Evolutionary conservation across 129 eudicot species (phyloP).

Genomic region (Solidago caesia): DNA sequence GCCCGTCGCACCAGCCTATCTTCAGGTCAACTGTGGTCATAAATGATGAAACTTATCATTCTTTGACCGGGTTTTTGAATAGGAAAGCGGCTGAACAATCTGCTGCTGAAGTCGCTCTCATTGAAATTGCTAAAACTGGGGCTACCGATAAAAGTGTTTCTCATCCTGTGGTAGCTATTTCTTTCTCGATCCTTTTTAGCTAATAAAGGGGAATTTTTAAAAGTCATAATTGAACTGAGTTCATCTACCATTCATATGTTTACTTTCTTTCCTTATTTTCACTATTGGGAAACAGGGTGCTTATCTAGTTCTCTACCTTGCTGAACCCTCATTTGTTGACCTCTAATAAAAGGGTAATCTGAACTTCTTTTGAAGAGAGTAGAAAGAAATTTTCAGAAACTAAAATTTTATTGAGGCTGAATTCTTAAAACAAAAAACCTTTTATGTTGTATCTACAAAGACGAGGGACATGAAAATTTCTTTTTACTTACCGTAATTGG

Average conservation of each 20-base stretch:
- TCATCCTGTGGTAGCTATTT: constrained; percentile 77
- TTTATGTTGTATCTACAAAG: too few species aligned
- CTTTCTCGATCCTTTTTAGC: constrained; percentile 2
- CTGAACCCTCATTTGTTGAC: too few species aligned
- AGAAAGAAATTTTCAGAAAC: too few species aligned
- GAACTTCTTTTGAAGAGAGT: too few species aligned
- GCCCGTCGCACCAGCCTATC: constrained; percentile 95
- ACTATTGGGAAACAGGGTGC: too few species aligned
- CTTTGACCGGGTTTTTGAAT: constrained; percentile 78
- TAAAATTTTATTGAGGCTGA: too few species aligned
- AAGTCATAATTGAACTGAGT: neutral
- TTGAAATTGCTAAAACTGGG: constrained; percentile 61
- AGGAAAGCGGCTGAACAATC: constrained; percentile 97
- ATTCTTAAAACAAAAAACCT: too few species aligned
- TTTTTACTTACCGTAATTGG: neutral
- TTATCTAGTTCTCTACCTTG: too few species aligned
- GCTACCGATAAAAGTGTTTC: constrained; percentile 48
- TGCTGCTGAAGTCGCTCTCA: constrained; percentile 97
- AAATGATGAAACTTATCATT: constrained; percentile 64
- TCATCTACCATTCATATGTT: neutral
- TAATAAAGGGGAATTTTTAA: neutral
- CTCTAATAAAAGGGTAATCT: too few species aligned
- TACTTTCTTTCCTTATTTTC: neutral
- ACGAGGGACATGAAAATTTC: neutral
- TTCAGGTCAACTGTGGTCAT: constrained; percentile 81